A percentile compares a stretch with the other conserved stretches of the same genome.
These are phyloP conservation scores for Dothideomycetidae sp. DNA, from an alignment of 2,329 filamentous ascomycete species.

Conservation along the genomic window DNA sequence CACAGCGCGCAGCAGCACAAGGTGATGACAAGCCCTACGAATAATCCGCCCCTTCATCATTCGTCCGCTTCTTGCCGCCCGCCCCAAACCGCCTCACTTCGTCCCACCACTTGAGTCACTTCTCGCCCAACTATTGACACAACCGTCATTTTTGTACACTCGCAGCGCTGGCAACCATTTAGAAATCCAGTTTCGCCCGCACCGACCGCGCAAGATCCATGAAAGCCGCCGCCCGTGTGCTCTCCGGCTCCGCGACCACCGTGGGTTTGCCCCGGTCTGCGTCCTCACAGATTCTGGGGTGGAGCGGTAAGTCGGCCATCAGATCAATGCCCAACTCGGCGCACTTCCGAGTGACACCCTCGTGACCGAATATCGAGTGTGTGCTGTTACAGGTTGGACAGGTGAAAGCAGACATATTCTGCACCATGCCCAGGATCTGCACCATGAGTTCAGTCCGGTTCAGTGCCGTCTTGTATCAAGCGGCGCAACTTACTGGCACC, in stretches of 20 bases:
- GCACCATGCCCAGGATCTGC: constrained; percentile 64
- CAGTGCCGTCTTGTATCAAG: not conserved
- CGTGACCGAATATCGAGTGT: constrained; percentile 25
- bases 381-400: constrained; percentile 46
- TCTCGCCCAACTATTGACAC: not conserved
- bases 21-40: no score
- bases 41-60: no score
- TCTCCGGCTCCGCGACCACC: constrained; percentile 70
- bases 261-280: constrained; percentile 79
- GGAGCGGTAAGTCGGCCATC: constrained; percentile 76
- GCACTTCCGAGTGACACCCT: constrained; percentile 51
- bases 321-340: constrained; percentile 60
- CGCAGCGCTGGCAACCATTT: not conserved
- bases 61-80: not conserved
- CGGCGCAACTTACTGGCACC: constrained; percentile 39
- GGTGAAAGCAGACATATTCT: constrained; percentile 79
- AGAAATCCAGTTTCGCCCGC: constrained; percentile 10
- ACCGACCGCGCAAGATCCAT: constrained; percentile 24
- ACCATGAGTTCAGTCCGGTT: not conserved
- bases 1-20: no score
- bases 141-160: not conserved
- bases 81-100: not conserved
- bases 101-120: not conserved
- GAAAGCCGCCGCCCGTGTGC: constrained; percentile 59
- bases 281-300: constrained; percentile 74